Percentiles rank a stretch among this genome's conserved stretches.
phyloP scores from a whole-genome alignment of 2,329 filamentous ascomycete species.

The Magnaporthales sp. region DNA sequence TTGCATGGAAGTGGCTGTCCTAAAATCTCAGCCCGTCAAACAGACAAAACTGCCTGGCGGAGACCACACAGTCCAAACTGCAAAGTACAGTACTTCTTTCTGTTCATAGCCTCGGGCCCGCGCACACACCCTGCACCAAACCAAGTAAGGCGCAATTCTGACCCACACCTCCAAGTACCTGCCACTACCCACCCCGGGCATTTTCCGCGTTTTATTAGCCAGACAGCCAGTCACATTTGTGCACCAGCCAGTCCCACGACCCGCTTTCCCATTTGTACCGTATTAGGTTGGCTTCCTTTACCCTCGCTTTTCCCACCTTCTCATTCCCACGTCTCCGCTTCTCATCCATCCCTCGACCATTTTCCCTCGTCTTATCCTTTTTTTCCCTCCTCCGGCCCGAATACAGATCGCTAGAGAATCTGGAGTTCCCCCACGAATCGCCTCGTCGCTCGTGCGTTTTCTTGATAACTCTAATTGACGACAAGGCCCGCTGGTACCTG shows the following conservation, averaged over 20 bases:
- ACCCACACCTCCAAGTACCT: not conserved
- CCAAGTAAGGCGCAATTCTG: not conserved
- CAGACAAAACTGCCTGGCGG: not conserved
- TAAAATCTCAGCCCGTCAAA: not conserved
- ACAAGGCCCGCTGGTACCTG: not conserved
- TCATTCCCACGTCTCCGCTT: not conserved
- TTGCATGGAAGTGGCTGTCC: not conserved
- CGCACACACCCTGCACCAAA: not conserved
- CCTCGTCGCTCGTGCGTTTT: not conserved
- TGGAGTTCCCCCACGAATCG: not conserved
- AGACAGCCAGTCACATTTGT: not conserved
- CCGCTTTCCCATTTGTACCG: not conserved
- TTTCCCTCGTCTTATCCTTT: not conserved
- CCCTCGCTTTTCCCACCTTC: not conserved
- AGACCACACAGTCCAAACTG: not conserved
- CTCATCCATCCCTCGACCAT: not conserved
- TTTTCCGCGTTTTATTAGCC: not conserved
- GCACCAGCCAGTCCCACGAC: not conserved
- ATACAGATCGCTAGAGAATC: not conserved
- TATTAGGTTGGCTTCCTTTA: not conserved
- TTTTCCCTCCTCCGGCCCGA: not conserved
- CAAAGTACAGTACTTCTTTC: not conserved
- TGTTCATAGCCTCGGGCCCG: not conserved
- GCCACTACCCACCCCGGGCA: not conserved
- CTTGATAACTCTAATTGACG: not conserved